These are phyloP conservation scores for Diplodia seriata DNA, from an alignment of 2,329 filamentous ascomycete species.

Conservation along the genomic window DNA sequence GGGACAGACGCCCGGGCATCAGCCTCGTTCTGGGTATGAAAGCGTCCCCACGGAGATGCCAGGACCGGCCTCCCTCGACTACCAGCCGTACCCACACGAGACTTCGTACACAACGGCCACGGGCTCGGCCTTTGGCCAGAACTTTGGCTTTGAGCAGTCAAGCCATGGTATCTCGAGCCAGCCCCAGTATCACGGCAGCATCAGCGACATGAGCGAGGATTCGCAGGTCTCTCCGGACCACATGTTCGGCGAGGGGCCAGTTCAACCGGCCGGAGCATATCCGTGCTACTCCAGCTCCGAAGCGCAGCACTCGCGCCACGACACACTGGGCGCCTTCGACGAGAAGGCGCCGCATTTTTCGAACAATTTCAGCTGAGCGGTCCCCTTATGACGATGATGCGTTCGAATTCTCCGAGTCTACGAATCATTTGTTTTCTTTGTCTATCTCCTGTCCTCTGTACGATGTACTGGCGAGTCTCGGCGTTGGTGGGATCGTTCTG, in stretches of 20 bases:
- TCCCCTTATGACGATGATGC: background rate
- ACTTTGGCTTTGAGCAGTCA: conserved; percentile 28
- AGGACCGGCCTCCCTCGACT: conserved; percentile 28
- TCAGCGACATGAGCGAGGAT: conserved; percentile 27
- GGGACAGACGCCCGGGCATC: conserved; percentile 18
- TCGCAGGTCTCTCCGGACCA: conserved; percentile 23
- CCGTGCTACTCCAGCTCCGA: conserved; percentile 18
- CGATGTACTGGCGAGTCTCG: conserved; percentile 9
- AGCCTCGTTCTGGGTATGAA: conserved; percentile 19
- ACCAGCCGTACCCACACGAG: conserved; percentile 19
- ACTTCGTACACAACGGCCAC: conserved; percentile 21
- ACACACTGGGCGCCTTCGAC: conserved; percentile 28
- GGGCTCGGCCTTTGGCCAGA: conserved; percentile 17
- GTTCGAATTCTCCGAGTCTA: conserved; percentile 14
- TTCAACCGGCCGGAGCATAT: conserved; percentile 4
- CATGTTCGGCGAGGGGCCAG: conserved; percentile 10
- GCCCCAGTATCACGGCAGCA: conserved; percentile 18
- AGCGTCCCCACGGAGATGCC: conserved; percentile 10
- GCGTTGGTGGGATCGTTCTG: background rate
- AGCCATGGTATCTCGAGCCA: conserved; percentile 23
- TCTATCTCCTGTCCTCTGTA: conserved; percentile 3
- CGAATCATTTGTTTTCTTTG: background rate
- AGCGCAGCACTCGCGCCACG: conserved; percentile 27
- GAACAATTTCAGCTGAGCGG: conserved; percentile 28
- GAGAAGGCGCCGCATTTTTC: conserved; percentile 29